Percentiles rank a stretch among this genome's conserved stretches.
Conservation (phyloP, 1,284 basidiomycete genomes). For the Dichomitus squalens region DNA sequence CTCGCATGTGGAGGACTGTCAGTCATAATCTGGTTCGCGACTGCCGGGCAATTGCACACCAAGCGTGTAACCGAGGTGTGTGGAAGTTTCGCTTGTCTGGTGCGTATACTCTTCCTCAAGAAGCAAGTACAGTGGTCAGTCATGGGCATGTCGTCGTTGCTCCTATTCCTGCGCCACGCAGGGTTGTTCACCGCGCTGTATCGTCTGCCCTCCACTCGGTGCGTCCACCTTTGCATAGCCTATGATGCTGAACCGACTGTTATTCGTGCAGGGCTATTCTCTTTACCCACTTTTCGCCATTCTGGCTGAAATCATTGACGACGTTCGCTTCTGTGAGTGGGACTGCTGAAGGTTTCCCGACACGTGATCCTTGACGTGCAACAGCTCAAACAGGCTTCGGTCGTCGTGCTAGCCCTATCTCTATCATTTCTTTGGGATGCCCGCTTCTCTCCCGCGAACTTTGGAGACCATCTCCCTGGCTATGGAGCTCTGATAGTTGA, state of each 20-base stretch:
- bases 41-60: slow-evolving; percentile 53
- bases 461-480: slow-evolving; percentile 54
- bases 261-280: slow-evolving; percentile 54
- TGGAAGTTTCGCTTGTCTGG: neutral
- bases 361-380: neutral
- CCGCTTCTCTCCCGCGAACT: slow-evolving; percentile 45
- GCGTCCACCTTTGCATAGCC: slow-evolving; percentile 20
- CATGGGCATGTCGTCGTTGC: slow-evolving; percentile 63
- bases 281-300: slow-evolving; percentile 65
- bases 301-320: slow-evolving; percentile 60
- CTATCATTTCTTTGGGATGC: slow-evolving; percentile 59
- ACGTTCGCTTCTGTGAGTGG: slow-evolving; percentile 48
- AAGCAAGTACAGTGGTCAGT: slow-evolving; percentile 58
- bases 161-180: slow-evolving; percentile 71
- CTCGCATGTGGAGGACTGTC: slow-evolving; percentile 66
- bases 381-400: slow-evolving; percentile 37
- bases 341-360: neutral
- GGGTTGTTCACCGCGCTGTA: slow-evolving; percentile 61
- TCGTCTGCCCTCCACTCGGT: slow-evolving; percentile 67
- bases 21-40: slow-evolving; percentile 57
- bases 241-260: neutral
- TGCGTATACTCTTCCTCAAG: slow-evolving; percentile 28
- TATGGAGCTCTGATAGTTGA: slow-evolving; percentile 66
- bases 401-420: slow-evolving; percentile 46
- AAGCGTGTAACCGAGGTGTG: slow-evolving; percentile 60